A percentile compares a stretch with the other conserved stretches of the same genome.
Conservation (phyloP, 2,329 filamentous ascomycete species). For the Grosmannia serpens region DNA sequence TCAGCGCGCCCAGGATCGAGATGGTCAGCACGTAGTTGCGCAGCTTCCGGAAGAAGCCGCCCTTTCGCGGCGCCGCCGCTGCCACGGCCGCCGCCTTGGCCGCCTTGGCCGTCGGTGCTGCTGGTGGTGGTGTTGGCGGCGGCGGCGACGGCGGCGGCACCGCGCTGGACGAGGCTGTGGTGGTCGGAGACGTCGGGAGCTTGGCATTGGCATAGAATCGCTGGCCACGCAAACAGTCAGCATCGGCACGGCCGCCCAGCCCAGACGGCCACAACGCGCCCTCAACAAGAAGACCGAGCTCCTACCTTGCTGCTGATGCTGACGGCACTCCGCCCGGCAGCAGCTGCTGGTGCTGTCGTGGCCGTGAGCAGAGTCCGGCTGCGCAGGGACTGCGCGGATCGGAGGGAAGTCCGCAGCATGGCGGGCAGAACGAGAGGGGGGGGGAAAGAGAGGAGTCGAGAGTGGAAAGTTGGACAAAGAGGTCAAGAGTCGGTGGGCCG, state of each 20-base stretch:
- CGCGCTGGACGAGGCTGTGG: conserved; percentile 12
- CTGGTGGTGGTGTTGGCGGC: conserved; percentile 23
- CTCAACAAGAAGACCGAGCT: not conserved
- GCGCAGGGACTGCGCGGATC: conserved; percentile 49
- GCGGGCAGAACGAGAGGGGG: conserved; percentile 30
- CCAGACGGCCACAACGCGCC: too few relatives aligned
- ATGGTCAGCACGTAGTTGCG: conserved; percentile 68
- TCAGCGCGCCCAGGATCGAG: conserved; percentile 61
- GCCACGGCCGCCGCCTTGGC: conserved; percentile 24
- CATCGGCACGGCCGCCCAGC: too few relatives aligned
- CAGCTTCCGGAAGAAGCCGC: conserved; percentile 60
- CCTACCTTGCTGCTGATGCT: conserved; percentile 8
- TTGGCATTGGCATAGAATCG: conserved; percentile 37
- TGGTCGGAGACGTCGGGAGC: not conserved
- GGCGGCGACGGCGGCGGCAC: conserved; percentile 13
- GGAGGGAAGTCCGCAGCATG: conserved; percentile 61
- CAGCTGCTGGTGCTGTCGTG: conserved; percentile 29
- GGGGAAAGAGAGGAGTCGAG: conserved; percentile 23
- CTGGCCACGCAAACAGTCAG: conserved; percentile 22
- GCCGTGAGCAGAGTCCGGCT: conserved; percentile 34
- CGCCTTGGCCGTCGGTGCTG: conserved; percentile 17
- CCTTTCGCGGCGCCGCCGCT: conserved; percentile 35
- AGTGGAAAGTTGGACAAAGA: not conserved
- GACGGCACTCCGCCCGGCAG: conserved; percentile 46
- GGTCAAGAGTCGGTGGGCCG: not conserved